Conservation (phyloP, 768 basidiomycete genomes). For the Mycena crocata region DNA sequence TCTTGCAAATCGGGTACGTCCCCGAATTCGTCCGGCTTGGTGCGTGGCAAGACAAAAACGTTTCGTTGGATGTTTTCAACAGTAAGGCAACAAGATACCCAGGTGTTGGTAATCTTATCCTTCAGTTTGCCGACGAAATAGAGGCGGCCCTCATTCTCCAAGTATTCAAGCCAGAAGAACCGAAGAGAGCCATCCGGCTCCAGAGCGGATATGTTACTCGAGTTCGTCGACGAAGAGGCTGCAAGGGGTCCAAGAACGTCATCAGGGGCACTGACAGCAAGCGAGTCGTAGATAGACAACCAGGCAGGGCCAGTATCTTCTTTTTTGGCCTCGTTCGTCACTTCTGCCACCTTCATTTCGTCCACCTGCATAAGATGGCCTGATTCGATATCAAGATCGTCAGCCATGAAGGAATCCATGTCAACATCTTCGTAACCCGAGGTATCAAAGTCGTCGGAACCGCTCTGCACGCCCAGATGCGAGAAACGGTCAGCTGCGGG, state of each 20-base stretch:
- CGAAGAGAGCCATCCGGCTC: constrained; percentile 87
- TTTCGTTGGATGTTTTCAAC: constrained; percentile 90
- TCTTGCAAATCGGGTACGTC: constrained; percentile 75
- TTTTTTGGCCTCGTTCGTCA: constrained; percentile 52
- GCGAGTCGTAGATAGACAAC: constrained; percentile 81
- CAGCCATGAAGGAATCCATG: constrained; percentile 70
- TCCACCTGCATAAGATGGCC: constrained; percentile 39
- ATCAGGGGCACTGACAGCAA: constrained; percentile 71
- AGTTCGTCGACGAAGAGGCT: constrained; percentile 47
- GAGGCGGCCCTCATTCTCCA: constrained; percentile 86
- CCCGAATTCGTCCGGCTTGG: constrained; percentile 66
- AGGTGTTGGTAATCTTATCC: constrained; percentile 75
- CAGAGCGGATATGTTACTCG: constrained; percentile 65
- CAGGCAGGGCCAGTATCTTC: constrained; percentile 68
- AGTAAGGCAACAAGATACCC: constrained; percentile 89
- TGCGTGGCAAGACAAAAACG: constrained; percentile 87
- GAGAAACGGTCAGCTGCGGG: constrained; percentile 71
- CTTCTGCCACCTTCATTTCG: constrained; percentile 46
- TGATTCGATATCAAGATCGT: constrained; percentile 63
- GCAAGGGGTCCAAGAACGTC: constrained; percentile 60
- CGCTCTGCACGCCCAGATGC: constrained; percentile 68
- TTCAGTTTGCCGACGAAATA: constrained; percentile 93
- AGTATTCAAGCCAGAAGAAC: constrained; percentile 97
- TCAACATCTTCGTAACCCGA: constrained; percentile 66
- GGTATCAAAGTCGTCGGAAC: constrained; percentile 57